Evolutionary conservation across 2,329 filamentous ascomycete genomes (phyloP), one percentile per base, ranked within the genome.

Genomic region (Raffaelea arxii): DNA sequence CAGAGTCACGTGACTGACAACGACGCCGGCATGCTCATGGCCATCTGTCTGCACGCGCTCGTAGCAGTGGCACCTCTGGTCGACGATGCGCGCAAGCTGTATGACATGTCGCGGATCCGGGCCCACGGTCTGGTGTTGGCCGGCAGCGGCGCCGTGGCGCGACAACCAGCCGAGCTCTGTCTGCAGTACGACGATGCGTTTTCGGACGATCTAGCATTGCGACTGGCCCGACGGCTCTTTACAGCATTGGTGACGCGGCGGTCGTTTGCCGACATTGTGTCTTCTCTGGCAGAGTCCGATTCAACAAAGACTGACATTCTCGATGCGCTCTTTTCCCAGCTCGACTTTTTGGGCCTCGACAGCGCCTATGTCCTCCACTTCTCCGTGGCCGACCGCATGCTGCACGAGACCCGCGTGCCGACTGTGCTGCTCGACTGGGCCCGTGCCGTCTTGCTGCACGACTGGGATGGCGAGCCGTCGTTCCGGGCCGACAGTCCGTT

Each of bases 381-480:
- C 51, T 61, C 69, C 2, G 64, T 70, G 32, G 52, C 67, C 1
- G 77, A 78, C 49, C 69, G 70, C n/a, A 65, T 68, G 14, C 55
- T 76, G 21, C 78, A 79, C 52, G 77, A 80, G 54, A 75, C 72
- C 25, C 66, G 74, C 30, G 68, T 76, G 18, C 76, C 74, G 7
- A 76, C 72, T 11, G 60, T 80, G 16, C 65, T 78, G 6, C 63
- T 88, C 23, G 84, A 88, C 56, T 89, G 83, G 84, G 76, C 84
- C 19, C 74, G 84, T 49, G 80, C 82, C 0, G 74, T 92, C 1
- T 76, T 95, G 57, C 65, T 94, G 39, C 78, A 81, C 46, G 80
- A 86, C 51, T 96, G 90, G 90, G 77, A 91, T 57, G 86, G 87
- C 0, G 77, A 77, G 46, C 75, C 85, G 2, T 75, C 82, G 38